Evolutionary conservation across 2,329 filamentous ascomycete species (phyloP), one percentile per base, ranked within the genome.

Genomic region (Fusarium napiforme): DNA sequence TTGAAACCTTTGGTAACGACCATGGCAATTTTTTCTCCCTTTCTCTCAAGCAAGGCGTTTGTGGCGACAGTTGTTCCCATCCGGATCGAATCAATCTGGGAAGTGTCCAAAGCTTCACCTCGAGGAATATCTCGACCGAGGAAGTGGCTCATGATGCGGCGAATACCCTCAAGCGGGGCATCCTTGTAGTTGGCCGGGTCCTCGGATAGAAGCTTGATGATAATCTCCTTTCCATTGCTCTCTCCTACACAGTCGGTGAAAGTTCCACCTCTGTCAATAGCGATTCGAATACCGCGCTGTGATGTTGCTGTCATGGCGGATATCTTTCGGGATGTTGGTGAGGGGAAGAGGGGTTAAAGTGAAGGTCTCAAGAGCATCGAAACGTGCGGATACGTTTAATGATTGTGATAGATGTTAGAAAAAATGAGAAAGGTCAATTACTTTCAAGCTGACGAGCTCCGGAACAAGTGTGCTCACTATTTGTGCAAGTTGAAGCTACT

Each of bases 51-150:
- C 63, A 98, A 83, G 0, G 95, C 95, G 81, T 98, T 98, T 2
- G 95, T 98, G 15, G 95, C 95, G 18, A 98, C 95, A 0, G 95
- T 98, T 3, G 95, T 98, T 49, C 95, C 95, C 95, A 98, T 98
- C 53, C 95, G 92, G 80, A 98, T 97, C 62, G 93, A 95, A 76
- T 96, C 93, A 76, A 98, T 97, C 78, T 91, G 84, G 23, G 91
- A 89, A 2, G 95, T 97, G 81, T 97, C 94, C 14, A 97, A 85
- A 2, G 93, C 85, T 79, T 95, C 86, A 32, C 94, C 94, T 53
- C 95, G 91, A 7, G 93, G 93, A 49, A 97, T 95, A 9, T 96
- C 91, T 65, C 88, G 87, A 60, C 88, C 87, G 5, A 91, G 90
- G 81, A 97, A 97, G 76, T 90, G 91, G 74, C 92, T 92, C 82